Evolutionary conservation across 2,329 filamentous ascomycete species (phyloP).

Genomic region (Sphaerulina populicola): DNA sequence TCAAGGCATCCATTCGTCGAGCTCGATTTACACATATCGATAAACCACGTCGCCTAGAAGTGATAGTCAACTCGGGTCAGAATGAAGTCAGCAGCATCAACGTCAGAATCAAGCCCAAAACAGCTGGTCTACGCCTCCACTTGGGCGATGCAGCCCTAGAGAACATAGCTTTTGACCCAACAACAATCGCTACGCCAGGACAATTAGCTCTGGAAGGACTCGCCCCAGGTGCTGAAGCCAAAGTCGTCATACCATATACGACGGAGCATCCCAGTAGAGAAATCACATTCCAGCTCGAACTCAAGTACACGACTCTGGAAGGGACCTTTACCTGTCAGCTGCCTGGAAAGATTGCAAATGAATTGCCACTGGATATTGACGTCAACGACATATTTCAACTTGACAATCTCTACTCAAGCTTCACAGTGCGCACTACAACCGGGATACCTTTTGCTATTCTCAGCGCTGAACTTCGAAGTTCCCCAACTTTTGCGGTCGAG

Average conservation of each 20-base stretch:
- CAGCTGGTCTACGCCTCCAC: constrained; percentile 51
- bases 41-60: constrained; percentile 65
- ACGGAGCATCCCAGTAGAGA: constrained; percentile 66
- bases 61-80: constrained; percentile 65
- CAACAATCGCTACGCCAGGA: constrained; percentile 14
- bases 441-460: constrained; percentile 66
- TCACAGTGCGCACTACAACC: constrained; percentile 78
- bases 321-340: constrained; percentile 45
- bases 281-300: constrained; percentile 61
- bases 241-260: constrained; percentile 69
- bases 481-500: constrained; percentile 58
- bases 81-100: constrained; percentile 52
- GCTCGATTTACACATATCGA: constrained; percentile 70
- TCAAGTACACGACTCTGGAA: constrained; percentile 23
- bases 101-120: constrained; percentile 50
- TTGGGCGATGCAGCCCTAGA: constrained; percentile 41
- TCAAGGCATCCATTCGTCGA: constrained; percentile 59
- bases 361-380: constrained; percentile 82
- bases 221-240: constrained; percentile 40
- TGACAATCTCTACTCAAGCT: constrained; percentile 71
- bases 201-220: constrained; percentile 21
- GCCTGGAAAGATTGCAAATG: constrained; percentile 57
- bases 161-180: constrained; percentile 11
- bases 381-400: constrained; percentile 94
- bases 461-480: constrained; percentile 60